These are phyloP conservation scores for Alternaria viburni DNA, from an alignment of 2,329 filamentous ascomycete species.

Conservation along the genomic window DNA sequence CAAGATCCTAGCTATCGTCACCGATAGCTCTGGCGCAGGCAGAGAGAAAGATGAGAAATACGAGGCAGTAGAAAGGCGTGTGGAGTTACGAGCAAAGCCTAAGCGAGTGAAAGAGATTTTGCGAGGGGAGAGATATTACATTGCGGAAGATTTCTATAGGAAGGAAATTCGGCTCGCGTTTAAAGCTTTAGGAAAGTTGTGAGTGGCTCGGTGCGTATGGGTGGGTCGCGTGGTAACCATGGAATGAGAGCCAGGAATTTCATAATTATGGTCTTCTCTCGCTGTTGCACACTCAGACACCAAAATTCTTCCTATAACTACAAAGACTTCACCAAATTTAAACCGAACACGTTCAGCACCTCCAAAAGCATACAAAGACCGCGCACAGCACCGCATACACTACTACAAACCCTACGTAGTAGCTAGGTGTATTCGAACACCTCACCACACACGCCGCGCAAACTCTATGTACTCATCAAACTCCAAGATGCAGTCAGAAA, in stretches of 20 bases:
- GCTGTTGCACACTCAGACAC: neutral
- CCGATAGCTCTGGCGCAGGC: neutral
- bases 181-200: neutral
- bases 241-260: neutral
- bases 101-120: slow-evolving; percentile 11
- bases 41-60: neutral
- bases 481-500: neutral
- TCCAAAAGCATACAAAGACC: neutral
- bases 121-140: neutral
- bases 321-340: neutral
- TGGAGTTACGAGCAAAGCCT: slow-evolving; percentile 7
- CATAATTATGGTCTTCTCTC: neutral
- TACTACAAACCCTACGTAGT: neutral
- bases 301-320: neutral
- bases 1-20: neutral
- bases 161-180: slow-evolving; percentile 10
- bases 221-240: neutral
- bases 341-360: neutral
- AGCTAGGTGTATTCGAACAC: rapidly evolving
- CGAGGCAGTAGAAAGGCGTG: neutral
- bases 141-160: slow-evolving; percentile 6
- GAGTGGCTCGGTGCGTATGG: neutral
- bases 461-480: neutral
- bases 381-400: neutral
- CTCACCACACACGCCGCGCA: neutral